Base-by-base conservation (phyloP, 805 yeast genomes). In the Ogataea polymorpha region DNA sequence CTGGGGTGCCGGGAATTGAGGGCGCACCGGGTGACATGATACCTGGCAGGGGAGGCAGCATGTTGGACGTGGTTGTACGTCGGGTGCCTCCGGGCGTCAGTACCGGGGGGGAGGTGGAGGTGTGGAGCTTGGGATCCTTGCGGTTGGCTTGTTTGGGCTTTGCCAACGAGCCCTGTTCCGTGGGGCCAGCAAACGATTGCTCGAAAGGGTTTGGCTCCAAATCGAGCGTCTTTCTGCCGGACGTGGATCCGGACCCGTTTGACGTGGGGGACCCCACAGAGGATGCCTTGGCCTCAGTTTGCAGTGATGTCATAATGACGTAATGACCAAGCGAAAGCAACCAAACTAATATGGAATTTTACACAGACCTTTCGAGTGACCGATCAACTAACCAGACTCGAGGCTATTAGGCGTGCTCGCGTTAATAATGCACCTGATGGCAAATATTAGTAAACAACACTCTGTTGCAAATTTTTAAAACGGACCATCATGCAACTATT, bases 121-220 rank as follows among this genome's bases (percentile, higher is more conserved):
- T 27, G 15, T 46, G 34, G 8, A 42, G 24, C 27, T 33, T 45
- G 12, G 36, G 35, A 11, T 39, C 39, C 59, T 61, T 7, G 65
- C 68, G 2, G 66, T 46, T 45, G 38, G 62, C 62, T 39, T 59
- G 62, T 25, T 37, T 38, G 17, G 37, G 26, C 23, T 30, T 32
- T 23, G 42, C 14, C 12, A 35, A 21, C 24, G 45, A 10, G 32
- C 28, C 28, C 14, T 44, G 37, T 8, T 46, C 51, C 17, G 55
- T 45, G 37, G 44, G 49, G 27, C 52, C 56, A 6, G 62, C 96
- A 67, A 91, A 91, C 37, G 96, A 86, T 62, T 84, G 86, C 63
- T 91, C 99, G 59, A 91, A 91, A 4, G 97, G 97, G 56, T 91
- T 91, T 8, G 93, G 96, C 62, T 93, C 99, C 44, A 89, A 39